These are phyloP conservation scores for Beta macrorhiza DNA, from an alignment of 179 eudicot genomes.

Conservation along the genomic window DNA sequence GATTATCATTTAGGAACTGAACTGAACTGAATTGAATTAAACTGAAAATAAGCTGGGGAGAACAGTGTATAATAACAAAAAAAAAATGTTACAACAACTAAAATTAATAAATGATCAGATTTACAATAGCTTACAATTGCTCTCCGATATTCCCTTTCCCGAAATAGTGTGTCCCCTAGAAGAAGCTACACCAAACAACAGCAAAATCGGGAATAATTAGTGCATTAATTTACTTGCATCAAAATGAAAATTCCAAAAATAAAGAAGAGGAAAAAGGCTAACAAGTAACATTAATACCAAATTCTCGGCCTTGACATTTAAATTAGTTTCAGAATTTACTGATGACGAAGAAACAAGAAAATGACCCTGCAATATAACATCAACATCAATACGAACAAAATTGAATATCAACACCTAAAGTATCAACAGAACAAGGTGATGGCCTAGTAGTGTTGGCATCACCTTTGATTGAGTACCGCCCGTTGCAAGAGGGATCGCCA, in stretches of 20 bases:
- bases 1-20: too few species aligned
- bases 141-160: constrained; percentile 69
- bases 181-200: constrained; percentile 47
- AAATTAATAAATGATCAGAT: too few species aligned
- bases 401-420: constrained; percentile 41
- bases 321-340: constrained; percentile 50
- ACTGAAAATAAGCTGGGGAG: too few species aligned
- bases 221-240: constrained; percentile 4
- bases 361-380: constrained; percentile 47
- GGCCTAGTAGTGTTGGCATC: too few species aligned
- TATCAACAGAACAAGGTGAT: not conserved
- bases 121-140: constrained; percentile 66
- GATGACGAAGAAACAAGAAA: constrained; percentile 80
- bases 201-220: constrained; percentile 1
- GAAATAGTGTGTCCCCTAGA: constrained; percentile 72
- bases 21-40: too few species aligned
- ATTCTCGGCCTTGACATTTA: constrained; percentile 74
- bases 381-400: constrained; percentile 36
- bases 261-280: not conserved
- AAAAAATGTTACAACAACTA: too few species aligned
- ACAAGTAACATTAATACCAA: constrained; percentile 42
- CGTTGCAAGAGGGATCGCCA: too few species aligned
- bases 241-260: not conserved
- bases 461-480: too few species aligned
- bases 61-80: too few species aligned